Percentiles rank a stretch among this genome's conserved stretches.
These are phyloP conservation scores for Xanthoceras sorbifolium DNA, from an alignment of 345 rosid genomes.

Conservation along the genomic window DNA sequence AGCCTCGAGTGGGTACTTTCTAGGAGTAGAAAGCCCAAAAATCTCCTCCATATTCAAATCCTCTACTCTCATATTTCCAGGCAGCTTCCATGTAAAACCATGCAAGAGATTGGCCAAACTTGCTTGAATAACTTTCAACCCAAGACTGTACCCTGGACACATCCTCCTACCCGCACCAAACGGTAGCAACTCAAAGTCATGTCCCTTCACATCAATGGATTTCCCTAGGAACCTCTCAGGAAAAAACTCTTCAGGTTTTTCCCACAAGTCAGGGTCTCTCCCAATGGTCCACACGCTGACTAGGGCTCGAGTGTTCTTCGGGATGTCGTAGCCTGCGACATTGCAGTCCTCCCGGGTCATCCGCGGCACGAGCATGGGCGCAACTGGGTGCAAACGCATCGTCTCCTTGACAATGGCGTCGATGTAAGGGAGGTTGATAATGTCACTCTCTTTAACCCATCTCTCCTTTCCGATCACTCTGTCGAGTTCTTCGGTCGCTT, in stretches of 20 bases:
- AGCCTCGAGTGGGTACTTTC: conserved; percentile 40
- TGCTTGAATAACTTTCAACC: conserved; percentile 50
- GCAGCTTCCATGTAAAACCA: conserved; percentile 55
- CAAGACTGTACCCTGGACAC: conserved; percentile 67
- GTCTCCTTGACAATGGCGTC: conserved; percentile 54
- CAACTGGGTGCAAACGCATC: conserved; percentile 71
- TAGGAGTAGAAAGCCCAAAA: conserved; percentile 52
- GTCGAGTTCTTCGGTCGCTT: conserved; percentile 55
- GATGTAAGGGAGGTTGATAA: conserved; percentile 41
- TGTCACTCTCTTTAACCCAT: conserved; percentile 58
- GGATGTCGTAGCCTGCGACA: conserved; percentile 49
- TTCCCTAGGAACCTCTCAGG: conserved; percentile 53
- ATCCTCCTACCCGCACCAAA: conserved; percentile 42
- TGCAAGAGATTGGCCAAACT: conserved; percentile 56
- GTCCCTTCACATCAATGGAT: conserved; percentile 50
- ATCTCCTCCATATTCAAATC: conserved; percentile 59
- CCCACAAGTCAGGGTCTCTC: conserved; percentile 60
- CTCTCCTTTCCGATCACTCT: conserved; percentile 46
- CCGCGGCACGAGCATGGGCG: conserved; percentile 58
- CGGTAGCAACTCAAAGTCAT: conserved; percentile 40
- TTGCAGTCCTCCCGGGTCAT: conserved; percentile 38
- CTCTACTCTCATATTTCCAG: conserved; percentile 26
- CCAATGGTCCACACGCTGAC: conserved; percentile 60
- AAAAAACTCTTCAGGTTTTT: conserved; percentile 46
- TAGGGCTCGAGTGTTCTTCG: conserved; percentile 41